Evolutionary conservation across 768 basidiomycete genomes (phyloP).

Genomic region (Naganishia vishniacii): DNA sequence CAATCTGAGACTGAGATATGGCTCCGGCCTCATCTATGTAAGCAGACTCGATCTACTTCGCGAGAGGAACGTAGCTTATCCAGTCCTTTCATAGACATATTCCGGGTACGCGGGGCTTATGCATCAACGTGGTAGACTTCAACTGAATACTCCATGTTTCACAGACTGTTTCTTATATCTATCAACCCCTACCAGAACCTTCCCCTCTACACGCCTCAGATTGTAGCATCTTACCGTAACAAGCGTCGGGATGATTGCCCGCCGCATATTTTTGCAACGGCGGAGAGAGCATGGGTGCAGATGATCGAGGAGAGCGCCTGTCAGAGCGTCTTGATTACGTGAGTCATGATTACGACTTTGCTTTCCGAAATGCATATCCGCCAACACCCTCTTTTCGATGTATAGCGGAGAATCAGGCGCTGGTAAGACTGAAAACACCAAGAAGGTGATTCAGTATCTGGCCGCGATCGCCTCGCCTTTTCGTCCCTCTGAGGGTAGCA

Average conservation of each 20-base stretch:
- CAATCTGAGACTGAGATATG: slow-evolving; percentile 85
- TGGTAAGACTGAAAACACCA: slow-evolving; percentile 94
- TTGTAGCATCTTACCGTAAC: slow-evolving; percentile 62
- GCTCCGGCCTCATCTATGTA: slow-evolving; percentile 67
- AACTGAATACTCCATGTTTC: slow-evolving; percentile 64
- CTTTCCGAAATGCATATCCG: no score
- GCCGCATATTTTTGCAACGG: slow-evolving; percentile 94
- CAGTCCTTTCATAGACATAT: slow-evolving; percentile 36
- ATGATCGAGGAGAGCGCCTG: slow-evolving; percentile 97
- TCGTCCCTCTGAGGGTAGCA: slow-evolving; percentile 17
- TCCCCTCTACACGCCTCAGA: slow-evolving; percentile 65
- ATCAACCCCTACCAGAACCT: slow-evolving; percentile 93
- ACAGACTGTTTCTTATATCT: slow-evolving; percentile 93
- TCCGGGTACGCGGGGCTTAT: slow-evolving; percentile 29
- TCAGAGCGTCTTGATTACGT: slow-evolving; percentile 98
- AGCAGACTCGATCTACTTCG: no score
- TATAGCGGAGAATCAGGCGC: slow-evolving; percentile 97
- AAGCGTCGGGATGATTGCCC: slow-evolving; percentile 71
- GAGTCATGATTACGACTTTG: no score
- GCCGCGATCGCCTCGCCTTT: slow-evolving; percentile 86
- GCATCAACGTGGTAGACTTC: no score
- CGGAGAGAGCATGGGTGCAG: slow-evolving; percentile 95
- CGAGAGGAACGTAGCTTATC: no score
- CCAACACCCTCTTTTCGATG: no score
- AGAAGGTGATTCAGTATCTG: slow-evolving; percentile 98